Evolutionary conservation across 2,329 filamentous ascomycete species (phyloP), one percentile per base, ranked within the genome.

Genomic region (Aspergillus bombycis): DNA sequence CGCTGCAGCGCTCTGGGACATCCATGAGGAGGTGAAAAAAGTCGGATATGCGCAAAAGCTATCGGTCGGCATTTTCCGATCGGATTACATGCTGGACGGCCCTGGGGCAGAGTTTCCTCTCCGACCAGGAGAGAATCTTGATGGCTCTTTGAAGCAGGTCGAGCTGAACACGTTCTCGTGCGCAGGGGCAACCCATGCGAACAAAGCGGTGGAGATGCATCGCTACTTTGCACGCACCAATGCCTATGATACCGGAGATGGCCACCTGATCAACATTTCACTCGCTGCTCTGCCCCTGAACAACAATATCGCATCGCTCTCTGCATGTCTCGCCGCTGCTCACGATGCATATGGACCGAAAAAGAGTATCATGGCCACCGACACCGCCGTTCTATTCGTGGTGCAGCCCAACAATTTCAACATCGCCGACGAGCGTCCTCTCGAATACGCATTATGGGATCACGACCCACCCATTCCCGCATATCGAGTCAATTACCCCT

Each of bases 371-470:
- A 10, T 19, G 4, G 68, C 67, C 6, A 62, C 59, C 3, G 30
- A 63, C 32, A 76, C 72, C 11, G 80, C 74, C 9, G 72, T 83
- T 12, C 72, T 83, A 1, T 78, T 82, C 69, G 68, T 81, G 26
- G 80, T 83, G 2, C 80, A 82, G 65, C 77, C 78, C 1, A 54
- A 73, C 32, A 82, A 82, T 66, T 78, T 82, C 71, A 82, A 82
- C 62, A 75, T 81, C 30, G 77, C 77, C 19, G 80, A 82, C 60
- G 79, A 83, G 62, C 71, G 80, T 62, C 80, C 80, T 1, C 74
- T 82, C n/a, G 80, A 82, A 60, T 81, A 81, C 66, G 75, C 70
- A 5, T 67, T 82, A 0, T 79, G 76, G 71, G 67, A 78, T 38
- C 68, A 63, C 45, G 66, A 75, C 8, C 58, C 63, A 4, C 68